Conservation (phyloP, 2,329 filamentous ascomycete species). For the Laburnicola sp. region DNA sequence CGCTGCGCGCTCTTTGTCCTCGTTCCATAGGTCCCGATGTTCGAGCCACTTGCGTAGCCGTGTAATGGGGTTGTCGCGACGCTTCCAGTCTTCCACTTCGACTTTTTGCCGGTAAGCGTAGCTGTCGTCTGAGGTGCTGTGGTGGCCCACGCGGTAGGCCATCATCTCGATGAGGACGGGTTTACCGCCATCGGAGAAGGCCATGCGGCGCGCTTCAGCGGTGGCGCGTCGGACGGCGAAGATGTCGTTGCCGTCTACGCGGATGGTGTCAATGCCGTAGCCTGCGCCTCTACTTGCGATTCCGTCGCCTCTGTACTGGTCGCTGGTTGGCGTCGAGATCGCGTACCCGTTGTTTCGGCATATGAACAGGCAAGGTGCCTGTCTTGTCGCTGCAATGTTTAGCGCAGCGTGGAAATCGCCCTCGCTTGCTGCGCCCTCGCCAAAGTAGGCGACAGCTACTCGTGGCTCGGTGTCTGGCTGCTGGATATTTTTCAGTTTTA, state of each 20-base stretch:
- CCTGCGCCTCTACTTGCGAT: slow-evolving; percentile 85
- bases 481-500: slow-evolving; percentile 77
- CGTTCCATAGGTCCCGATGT: slow-evolving; percentile 78
- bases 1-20: slow-evolving; percentile 75
- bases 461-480: slow-evolving; percentile 65
- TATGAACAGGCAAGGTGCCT: slow-evolving; percentile 86
- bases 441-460: slow-evolving; percentile 83
- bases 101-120: slow-evolving; percentile 93
- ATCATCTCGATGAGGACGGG: slow-evolving; percentile 92
- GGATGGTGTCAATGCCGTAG: slow-evolving; percentile 91
- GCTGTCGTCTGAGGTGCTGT: slow-evolving; percentile 94
- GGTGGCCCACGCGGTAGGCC: slow-evolving; percentile 97
- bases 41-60: slow-evolving; percentile 90
- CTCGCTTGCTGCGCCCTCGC: slow-evolving; percentile 86
- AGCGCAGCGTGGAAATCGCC: slow-evolving; percentile 93
- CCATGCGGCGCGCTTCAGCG: slow-evolving; percentile 73
- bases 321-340: slow-evolving; percentile 84
- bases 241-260: slow-evolving; percentile 93
- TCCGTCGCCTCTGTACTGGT: slow-evolving; percentile 89
- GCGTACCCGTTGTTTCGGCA: slow-evolving; percentile 93
- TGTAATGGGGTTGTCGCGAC: slow-evolving; percentile 85
- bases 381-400: slow-evolving; percentile 85
- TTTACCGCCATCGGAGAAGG: slow-evolving; percentile 76
- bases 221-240: slow-evolving; percentile 85
- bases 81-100: slow-evolving; percentile 94